Percentiles rank a stretch among this genome's conserved stretches.
Evolutionary conservation across 179 eudicot genomes (phyloP).

Genomic region (Gypsophila paniculata): DNA sequence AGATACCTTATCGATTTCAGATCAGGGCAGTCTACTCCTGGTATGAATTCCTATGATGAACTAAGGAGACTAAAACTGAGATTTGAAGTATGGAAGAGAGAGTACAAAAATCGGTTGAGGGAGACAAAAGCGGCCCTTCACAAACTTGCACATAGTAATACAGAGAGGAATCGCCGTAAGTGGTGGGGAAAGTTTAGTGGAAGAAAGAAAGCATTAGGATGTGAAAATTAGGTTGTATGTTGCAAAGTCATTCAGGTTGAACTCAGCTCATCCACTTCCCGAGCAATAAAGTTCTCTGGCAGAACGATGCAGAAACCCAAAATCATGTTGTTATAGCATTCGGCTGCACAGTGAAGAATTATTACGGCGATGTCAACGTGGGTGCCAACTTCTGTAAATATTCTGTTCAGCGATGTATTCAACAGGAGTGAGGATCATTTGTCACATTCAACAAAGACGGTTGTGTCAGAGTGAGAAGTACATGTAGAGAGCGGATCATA

Average conservation of each 20-base stretch:
- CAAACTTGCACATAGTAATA: constrained; percentile 40
- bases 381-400: no score
- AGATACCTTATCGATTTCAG: constrained; percentile 34
- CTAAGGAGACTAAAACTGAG: constrained; percentile 54
- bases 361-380: no score
- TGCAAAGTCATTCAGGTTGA: neutral
- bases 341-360: no score
- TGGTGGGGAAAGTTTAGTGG: constrained; percentile 64
- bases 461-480: no score
- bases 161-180: constrained; percentile 40
- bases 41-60: constrained; percentile 39
- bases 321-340: no score
- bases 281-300: constrained; percentile 20
- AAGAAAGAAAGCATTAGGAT: constrained; percentile 22
- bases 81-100: constrained; percentile 72
- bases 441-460: no score
- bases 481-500: no score
- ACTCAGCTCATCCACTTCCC: constrained; percentile 18
- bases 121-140: constrained; percentile 54
- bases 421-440: no score
- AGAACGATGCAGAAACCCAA: no score
- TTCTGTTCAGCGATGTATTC: no score
- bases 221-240: neutral
- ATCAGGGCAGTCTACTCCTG: constrained; percentile 31
- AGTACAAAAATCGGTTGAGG: constrained; percentile 52